These are phyloP conservation scores for Xanthoparmelia taractica DNA, from an alignment of 495 filamentous ascomycete species.

Conservation along the genomic window DNA sequence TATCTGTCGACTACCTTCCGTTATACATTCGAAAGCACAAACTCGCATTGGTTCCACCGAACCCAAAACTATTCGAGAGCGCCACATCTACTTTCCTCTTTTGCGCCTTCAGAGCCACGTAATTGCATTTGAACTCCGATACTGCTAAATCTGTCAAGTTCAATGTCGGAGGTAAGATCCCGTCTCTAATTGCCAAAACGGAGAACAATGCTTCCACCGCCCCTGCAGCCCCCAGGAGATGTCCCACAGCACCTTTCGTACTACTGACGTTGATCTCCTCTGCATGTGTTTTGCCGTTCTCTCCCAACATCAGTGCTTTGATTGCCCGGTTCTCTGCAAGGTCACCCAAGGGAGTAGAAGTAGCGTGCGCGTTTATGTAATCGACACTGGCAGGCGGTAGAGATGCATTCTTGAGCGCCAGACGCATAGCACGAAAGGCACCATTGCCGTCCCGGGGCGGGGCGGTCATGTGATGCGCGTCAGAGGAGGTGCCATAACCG, in stretches of 20 bases:
- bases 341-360: conserved; percentile 78
- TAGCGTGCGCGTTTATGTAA: conserved; percentile 95
- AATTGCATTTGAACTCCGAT: conserved; percentile 75
- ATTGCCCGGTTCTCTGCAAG: conserved; percentile 83
- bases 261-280: conserved; percentile 74
- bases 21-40: conserved; percentile 62
- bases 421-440: conserved; percentile 75
- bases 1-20: neutral
- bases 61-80: conserved; percentile 93
- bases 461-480: conserved; percentile 89
- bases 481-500: conserved; percentile 81
- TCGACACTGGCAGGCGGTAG: conserved; percentile 64
- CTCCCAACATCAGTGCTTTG: conserved; percentile 64
- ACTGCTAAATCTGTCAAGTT: conserved; percentile 61
- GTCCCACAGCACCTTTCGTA: conserved; percentile 88
- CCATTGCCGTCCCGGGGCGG: conserved; percentile 75
- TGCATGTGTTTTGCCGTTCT: conserved; percentile 55
- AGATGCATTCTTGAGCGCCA: conserved; percentile 65
- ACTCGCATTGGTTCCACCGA: conserved; percentile 92
- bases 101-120: conserved; percentile 66
- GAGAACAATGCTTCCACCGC: conserved; percentile 83
- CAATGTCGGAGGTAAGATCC: conserved; percentile 76
- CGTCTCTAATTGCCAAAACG: conserved; percentile 66
- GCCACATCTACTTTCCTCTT: conserved; percentile 62
- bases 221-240: conserved; percentile 85